Conservation (phyloP, 805 yeast genomes). For the Wickerhamiella qilinensis region DNA sequence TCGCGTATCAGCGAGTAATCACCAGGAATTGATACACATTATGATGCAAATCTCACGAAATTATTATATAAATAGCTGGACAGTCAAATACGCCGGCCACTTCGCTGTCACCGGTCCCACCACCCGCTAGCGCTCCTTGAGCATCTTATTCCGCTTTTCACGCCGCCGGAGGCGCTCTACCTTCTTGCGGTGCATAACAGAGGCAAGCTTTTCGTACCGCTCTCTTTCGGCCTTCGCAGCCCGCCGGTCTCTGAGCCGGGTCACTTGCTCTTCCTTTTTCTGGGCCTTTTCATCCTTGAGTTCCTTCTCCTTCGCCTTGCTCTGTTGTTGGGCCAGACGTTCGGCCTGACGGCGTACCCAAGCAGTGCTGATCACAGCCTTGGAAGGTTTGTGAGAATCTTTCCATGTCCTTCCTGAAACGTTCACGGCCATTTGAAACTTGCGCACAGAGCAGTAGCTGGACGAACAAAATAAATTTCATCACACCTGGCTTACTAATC, state of each 20-base stretch:
- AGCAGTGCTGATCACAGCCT: conserved; percentile 28
- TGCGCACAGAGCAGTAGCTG: background rate
- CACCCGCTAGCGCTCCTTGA: conserved; percentile 85
- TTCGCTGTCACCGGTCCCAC: too few relatives aligned
- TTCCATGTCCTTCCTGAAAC: conserved; percentile 26
- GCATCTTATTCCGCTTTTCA: conserved; percentile 87
- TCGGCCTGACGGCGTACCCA: conserved; percentile 58
- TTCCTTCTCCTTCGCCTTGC: conserved; percentile 52
- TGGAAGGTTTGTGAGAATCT: conserved; percentile 19
- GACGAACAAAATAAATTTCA: background rate
- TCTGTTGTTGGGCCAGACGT: conserved; percentile 45
- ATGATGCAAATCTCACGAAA: too few relatives aligned
- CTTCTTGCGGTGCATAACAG: conserved; percentile 81
- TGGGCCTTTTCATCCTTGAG: conserved; percentile 65
- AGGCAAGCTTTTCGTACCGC: conserved; percentile 66
- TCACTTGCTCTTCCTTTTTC: conserved; percentile 31
- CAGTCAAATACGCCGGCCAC: background rate
- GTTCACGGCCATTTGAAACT: conserved; percentile 12
- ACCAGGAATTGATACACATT: too few relatives aligned
- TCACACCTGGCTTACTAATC: background rate
- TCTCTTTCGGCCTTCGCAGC: conserved; percentile 78
- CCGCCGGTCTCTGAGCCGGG: conserved; percentile 43
- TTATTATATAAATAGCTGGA: background rate
- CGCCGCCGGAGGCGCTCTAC: conserved; percentile 77
- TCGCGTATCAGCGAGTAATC: too few relatives aligned